Percentiles rank a stretch among this genome's conserved stretches.
Evolutionary conservation across 257 asterid genomes (phyloP).

Genomic region (Solanum sejunctum): DNA sequence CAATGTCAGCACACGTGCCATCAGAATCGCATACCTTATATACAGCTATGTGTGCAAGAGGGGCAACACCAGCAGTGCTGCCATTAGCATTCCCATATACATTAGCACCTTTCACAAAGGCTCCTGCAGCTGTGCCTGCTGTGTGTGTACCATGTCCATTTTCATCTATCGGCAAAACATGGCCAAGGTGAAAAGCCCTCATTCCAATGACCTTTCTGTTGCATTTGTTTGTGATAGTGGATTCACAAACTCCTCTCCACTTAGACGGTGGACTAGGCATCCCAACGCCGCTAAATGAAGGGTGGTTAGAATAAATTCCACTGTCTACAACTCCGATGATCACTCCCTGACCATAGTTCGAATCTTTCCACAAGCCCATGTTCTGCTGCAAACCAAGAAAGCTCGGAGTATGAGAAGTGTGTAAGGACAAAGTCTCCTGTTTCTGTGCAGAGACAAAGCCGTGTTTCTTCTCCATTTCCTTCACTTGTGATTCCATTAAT

Average conservation of each 20-base stretch:
- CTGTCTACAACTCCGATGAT: slow-evolving; percentile 37
- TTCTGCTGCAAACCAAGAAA: slow-evolving; percentile 36
- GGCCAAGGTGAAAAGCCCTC: no score
- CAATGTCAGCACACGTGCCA: no score
- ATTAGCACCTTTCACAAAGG: no score
- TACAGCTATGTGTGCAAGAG: no score
- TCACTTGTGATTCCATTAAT: slow-evolving; percentile 18
- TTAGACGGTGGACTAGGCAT: slow-evolving; percentile 36
- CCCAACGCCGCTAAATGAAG: slow-evolving; percentile 34
- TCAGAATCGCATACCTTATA: no score
- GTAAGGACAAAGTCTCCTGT: slow-evolving; percentile 7
- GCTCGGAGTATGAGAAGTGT: slow-evolving; percentile 32
- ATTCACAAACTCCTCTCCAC: slow-evolving; percentile 41
- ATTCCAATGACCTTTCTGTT: no score
- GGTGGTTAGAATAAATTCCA: slow-evolving; percentile 29
- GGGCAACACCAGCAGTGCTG: no score
- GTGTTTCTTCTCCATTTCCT: slow-evolving; percentile 12
- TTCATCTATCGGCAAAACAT: no score
- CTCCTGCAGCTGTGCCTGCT: no score
- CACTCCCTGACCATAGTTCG: slow-evolving; percentile 38
- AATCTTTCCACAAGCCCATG: slow-evolving; percentile 32
- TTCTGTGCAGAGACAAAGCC: slow-evolving; percentile 28
- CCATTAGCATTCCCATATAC: no score
- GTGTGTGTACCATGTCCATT: no score
- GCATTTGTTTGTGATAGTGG: not conserved